Conservation (phyloP, 1,139 yeast genomes). For the Eremothecium gossypii region DNA sequence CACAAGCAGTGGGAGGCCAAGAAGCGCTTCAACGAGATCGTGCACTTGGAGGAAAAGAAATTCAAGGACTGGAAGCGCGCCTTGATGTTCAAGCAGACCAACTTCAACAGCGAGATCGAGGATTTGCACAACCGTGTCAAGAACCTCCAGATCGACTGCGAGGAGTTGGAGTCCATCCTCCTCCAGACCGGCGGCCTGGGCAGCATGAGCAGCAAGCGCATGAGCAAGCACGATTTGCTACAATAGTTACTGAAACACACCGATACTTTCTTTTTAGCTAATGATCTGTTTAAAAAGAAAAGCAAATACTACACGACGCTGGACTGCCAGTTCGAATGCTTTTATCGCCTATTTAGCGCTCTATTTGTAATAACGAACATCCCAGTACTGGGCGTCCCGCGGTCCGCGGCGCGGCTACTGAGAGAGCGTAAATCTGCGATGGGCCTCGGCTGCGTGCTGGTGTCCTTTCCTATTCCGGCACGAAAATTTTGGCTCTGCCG, state of each 20-base stretch:
- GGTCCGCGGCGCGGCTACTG: no score
- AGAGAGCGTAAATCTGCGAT: no score
- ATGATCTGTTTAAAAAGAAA: conserved; percentile 1
- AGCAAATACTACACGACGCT: no score
- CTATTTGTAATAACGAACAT: no score
- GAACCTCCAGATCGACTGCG: conserved; percentile 35
- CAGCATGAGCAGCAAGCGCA: conserved; percentile 1
- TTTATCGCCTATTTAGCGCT: no score
- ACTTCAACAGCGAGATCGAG: conserved; percentile 49
- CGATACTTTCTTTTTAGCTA: not conserved
- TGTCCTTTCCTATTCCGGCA: no score
- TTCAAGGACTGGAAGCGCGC: conserved; percentile 61
- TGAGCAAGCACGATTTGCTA: conserved; percentile 3
- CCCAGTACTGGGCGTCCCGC: no score
- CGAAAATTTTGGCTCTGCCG: no score
- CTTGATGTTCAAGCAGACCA: conserved; percentile 46
- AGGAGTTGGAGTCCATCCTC: conserved; percentile 15
- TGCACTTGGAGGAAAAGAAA: conserved; percentile 46
- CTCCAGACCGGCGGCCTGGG: conserved; percentile 2
- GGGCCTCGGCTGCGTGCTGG: no score
- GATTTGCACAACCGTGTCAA: conserved; percentile 33
- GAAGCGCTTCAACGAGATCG: conserved; percentile 40
- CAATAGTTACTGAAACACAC: not conserved
- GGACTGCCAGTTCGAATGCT: no score
- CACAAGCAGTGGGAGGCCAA: conserved; percentile 40